Percentiles rank a stretch among this genome's conserved stretches.
Evolutionary conservation across 2,329 filamentous ascomycete genomes (phyloP).

Genomic region (Geosmithia flava): DNA sequence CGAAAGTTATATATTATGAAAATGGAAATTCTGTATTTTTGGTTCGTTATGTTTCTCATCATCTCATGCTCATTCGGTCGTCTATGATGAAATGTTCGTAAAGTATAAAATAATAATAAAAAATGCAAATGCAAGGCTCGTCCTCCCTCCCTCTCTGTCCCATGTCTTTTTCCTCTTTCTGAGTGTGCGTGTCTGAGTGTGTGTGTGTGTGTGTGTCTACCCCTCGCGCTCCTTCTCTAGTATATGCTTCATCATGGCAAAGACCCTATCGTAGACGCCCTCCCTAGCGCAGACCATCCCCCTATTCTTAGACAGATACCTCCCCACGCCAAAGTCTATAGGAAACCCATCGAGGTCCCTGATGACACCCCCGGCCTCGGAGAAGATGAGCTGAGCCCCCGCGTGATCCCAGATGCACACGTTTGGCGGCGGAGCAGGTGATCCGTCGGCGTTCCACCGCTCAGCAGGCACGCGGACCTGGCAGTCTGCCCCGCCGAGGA

Average conservation of each 20-base stretch:
- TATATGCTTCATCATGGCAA: constrained; percentile 10
- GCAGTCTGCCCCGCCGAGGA: constrained; percentile 21
- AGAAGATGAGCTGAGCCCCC: constrained; percentile 42
- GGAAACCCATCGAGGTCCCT: constrained; percentile 30
- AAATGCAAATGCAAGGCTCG: background rate
- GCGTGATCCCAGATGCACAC: constrained; percentile 40
- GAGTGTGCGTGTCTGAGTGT: background rate
- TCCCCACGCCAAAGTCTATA: constrained; percentile 22
- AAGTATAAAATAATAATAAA: too few relatives aligned
- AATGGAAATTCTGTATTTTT: background rate
- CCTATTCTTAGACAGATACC: constrained; percentile 17
- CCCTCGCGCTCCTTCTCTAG: background rate
- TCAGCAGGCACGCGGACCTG: constrained; percentile 17
- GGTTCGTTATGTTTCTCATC: background rate
- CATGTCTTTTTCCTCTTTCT: background rate
- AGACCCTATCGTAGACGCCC: constrained; percentile 25
- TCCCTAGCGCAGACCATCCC: constrained; percentile 30
- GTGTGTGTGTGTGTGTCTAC: background rate
- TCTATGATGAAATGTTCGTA: background rate
- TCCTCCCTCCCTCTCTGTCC: too few relatives aligned
- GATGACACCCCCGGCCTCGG: constrained; percentile 39
- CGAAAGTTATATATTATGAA: background rate
- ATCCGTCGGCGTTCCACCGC: background rate
- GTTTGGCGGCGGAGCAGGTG: constrained; percentile 1
- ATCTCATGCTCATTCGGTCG: too few relatives aligned